Evolutionary conservation across 768 basidiomycete species (phyloP), one percentile per base, ranked within the genome.

Genomic region (Tricholoma terreum): DNA sequence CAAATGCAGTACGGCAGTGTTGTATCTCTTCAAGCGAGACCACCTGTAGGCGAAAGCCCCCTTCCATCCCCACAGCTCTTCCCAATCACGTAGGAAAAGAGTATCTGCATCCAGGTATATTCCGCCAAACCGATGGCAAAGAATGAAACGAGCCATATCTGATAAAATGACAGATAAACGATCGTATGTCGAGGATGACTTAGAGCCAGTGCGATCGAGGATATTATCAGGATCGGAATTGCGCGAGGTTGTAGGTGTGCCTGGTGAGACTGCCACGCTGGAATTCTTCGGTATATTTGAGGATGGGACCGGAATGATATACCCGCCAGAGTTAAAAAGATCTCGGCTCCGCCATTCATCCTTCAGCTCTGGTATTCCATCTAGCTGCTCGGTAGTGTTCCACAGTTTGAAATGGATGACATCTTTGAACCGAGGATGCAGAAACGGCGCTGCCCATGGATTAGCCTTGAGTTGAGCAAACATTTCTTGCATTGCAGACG

Each of bases 91-190:
- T 31, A 99, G 74, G 63, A 99, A 85, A 61, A 99, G 84, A 8
- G 94, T 98, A 69, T 98, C 97, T 9, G 95, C 94, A 66, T 99
- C 96, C 52, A 99, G 85, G 68, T 98, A 99, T 50, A 94, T 90
- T 12, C 96, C 96, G 21, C 97, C 96, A 66, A 90, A 98, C 19
- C 94, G 88, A 71, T 99, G 92, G 59, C 92, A 94, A n/a, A 99
- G 80, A 56, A 98, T 87, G 71, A 98, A 99, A 21, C 96, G 88
- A 15, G 93, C 96, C 89, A 98, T 93, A 68, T 98, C 96, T 4
- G 93, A 95, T 4, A 98, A 76, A 63, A 97, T 94, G 66, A 96
- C 94, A 2, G 92, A 94, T 50, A 98, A 77, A 30, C 90, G 82
- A 69, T 98, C 95, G 67, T 97, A 98, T 45, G 88, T 85, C 11